phyloP scores from a whole-genome alignment of 306 rosid species.

The Dalbergia cultrata region DNA sequence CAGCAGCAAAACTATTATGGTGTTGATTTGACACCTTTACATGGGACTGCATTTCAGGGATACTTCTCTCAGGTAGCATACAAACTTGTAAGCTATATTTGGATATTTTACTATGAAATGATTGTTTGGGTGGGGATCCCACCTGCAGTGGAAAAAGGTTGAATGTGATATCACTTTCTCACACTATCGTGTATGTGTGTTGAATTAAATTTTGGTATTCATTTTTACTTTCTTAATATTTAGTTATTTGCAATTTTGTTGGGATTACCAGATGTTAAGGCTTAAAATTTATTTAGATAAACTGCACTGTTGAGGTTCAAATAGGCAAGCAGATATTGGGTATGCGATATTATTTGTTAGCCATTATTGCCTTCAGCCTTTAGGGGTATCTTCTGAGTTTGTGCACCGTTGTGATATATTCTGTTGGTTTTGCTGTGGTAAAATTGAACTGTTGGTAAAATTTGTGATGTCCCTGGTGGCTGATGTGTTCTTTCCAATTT shows the following conservation, averaged over 20 bases:
- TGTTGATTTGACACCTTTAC: conserved; percentile 85
- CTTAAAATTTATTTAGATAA: conserved; percentile 21
- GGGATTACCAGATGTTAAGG: conserved; percentile 8
- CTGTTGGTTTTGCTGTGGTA: conserved; percentile 2
- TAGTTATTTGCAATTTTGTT: not conserved
- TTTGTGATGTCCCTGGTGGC: not conserved
- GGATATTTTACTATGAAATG: conserved; percentile 5
- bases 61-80: conserved; percentile 88
- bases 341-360: conserved; percentile 4
- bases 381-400: conserved; percentile 27
- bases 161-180: not conserved
- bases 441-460: conserved; percentile 6
- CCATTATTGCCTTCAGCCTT: conserved; percentile 9
- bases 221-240: not conserved
- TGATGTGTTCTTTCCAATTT: conserved; percentile 7
- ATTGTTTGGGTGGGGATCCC: conserved; percentile 3
- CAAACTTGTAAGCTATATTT: conserved; percentile 21
- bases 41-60: conserved; percentile 91
- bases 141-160: not conserved
- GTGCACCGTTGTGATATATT: not conserved
- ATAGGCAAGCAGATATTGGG: not conserved
- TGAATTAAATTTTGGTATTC: not conserved
- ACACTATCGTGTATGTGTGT: not conserved
- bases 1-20: conserved; percentile 91
- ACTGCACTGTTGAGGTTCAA: conserved; percentile 14